phyloP scores from a whole-genome alignment of 2,329 filamentous ascomycete genomes.

The Rutstroemia sp. region DNA sequence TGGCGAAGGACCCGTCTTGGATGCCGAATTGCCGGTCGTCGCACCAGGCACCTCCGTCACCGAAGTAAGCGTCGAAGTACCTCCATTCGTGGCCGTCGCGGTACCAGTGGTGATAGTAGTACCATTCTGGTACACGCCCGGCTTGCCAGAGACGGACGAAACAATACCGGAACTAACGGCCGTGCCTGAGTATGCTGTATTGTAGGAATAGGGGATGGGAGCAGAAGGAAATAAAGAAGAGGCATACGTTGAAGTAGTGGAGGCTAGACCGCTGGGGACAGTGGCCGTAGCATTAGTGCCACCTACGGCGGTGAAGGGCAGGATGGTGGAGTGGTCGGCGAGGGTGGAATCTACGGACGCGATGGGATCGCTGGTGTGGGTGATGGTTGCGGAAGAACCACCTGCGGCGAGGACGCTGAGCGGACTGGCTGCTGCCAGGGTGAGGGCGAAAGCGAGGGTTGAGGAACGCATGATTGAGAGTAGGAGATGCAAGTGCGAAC shows the following conservation, averaged over 20 bases:
- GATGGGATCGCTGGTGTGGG: background rate
- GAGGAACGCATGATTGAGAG: conserved; percentile 6
- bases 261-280: background rate
- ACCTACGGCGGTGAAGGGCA: background rate
- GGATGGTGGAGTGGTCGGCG: background rate
- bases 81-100: background rate
- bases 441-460: conserved; percentile 3
- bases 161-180: background rate
- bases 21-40: background rate
- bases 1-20: background rate
- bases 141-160: background rate
- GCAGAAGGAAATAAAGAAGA: background rate
- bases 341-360: background rate
- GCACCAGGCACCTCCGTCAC: background rate
- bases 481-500: background rate
- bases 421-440: conserved; percentile 4
- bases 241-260: background rate
- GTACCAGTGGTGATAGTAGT: background rate
- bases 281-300: background rate
- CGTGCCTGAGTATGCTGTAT: background rate
- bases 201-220: background rate
- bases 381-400: background rate
- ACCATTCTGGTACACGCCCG: conserved; percentile 3
- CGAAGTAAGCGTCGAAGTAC: conserved; percentile 1
- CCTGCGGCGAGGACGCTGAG: conserved; percentile 2